Conservation (phyloP, 768 basidiomycete species). For the Xerocomellus dryophilus region DNA sequence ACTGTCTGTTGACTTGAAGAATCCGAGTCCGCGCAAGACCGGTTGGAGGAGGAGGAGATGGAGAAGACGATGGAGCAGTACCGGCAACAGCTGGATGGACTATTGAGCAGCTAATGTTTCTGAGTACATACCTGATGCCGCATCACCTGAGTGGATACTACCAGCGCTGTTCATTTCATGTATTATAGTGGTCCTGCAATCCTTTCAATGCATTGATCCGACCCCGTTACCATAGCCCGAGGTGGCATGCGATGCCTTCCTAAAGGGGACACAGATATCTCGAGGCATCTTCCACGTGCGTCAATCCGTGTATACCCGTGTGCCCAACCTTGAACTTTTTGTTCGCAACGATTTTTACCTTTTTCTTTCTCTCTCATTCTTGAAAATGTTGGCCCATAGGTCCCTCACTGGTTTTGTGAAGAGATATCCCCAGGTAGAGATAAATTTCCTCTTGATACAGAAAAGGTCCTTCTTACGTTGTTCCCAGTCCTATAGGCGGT, state of each 20-base stretch:
- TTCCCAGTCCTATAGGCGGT: constrained; percentile 52
- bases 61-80: constrained; percentile 90
- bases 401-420: constrained; percentile 55
- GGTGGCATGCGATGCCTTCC: constrained; percentile 1
- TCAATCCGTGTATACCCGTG: constrained; percentile 25
- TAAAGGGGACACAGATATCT: constrained; percentile 2
- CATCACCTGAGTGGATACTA: background rate
- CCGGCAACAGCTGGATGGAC: constrained; percentile 82
- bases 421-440: constrained; percentile 47
- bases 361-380: constrained; percentile 16
- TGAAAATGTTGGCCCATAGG: constrained; percentile 58
- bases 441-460: background rate
- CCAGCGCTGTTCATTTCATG: background rate
- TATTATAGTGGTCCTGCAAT: constrained; percentile 5
- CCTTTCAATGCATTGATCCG: background rate
- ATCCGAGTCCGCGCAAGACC: constrained; percentile 55
- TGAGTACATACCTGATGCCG: constrained; percentile 13
- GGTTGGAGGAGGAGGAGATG: constrained; percentile 73
- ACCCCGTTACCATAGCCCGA: background rate
- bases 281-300: constrained; percentile 17
- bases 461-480: constrained; percentile 14
- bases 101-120: constrained; percentile 52
- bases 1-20: constrained; percentile 7
- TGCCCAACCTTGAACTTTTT: constrained; percentile 8
- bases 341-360: constrained; percentile 16